Base-by-base conservation (phyloP, 2,329 filamentous ascomycete species). In the Elsinoe necatrix region DNA sequence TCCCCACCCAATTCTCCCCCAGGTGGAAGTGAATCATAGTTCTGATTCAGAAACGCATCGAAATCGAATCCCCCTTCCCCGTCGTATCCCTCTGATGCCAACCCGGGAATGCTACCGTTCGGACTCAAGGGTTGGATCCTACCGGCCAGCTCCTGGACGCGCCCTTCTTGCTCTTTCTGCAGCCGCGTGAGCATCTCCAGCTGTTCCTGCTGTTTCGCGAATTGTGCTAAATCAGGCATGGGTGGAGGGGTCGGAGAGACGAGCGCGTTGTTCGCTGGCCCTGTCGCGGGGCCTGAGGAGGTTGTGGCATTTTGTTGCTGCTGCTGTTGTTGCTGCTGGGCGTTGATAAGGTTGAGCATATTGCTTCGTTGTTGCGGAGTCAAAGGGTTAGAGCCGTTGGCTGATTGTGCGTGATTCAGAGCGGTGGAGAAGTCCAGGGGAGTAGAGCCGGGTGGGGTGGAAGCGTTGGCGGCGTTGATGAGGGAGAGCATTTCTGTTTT, bases 101-200 rank as follows among this genome's bases (percentile, higher is more conserved):
- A 69, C 3, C 87, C 87, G 1, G 89, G 87, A 34, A 95, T 87
- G 14, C 81, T 80, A 3, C 89, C 89, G 0, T 82, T 87, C 0
- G 90, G 90, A 64, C 85, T 91, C 11, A 95, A 77, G 0, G 90
- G 90, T 5, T 87, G 84, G 6, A 96, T 78, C 14, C 89, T 74
- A 56, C 82, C 83, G 54, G 83, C 83, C 8, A 96, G 76, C 58
- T 87, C 83, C 60, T 87, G 82, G 1, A 96, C 86, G 50, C 87
- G 86, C 48, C 79, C 79, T 59, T 86, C 84, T 65, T 95, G 90
- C 59, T 92, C 84, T 21, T 82, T 81, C 66, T 95, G 88, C 64
- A 95, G 76, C 42, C 84, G 85, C 61, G 88, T 82, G 1, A 97
- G 77, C 27, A 86, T 80, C 54, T 93, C 87, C 25, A 96, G 80